Evolutionary conservation across 148 eudicot genomes (phyloP).

Genomic region (Limonium bicolor): DNA sequence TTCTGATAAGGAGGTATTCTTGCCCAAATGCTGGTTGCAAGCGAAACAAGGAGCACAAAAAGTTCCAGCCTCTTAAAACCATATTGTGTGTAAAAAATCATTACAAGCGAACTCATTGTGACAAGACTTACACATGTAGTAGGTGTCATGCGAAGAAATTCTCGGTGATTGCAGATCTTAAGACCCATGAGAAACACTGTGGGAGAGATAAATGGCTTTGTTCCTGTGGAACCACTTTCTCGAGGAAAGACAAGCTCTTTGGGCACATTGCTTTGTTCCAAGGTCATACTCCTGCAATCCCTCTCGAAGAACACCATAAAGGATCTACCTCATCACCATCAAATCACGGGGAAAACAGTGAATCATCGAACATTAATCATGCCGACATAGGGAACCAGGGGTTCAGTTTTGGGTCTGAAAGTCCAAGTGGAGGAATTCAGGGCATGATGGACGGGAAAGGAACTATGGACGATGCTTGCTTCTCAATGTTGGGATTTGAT

Average conservation of each 20-base stretch:
- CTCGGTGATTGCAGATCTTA: conserved; percentile 91
- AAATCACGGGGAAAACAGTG: conserved; percentile 27
- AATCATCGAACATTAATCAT: conserved; percentile 13
- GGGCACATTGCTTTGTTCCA: conserved; percentile 94
- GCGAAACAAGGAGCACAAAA: conserved; percentile 84
- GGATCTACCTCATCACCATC: conserved; percentile 15
- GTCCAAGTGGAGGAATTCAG: conserved; percentile 12
- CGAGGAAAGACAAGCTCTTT: conserved; percentile 91
- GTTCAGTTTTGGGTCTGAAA: conserved; percentile 22
- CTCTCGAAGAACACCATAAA: conserved; percentile 55
- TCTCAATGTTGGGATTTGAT: conserved; percentile 55
- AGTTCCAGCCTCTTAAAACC: conserved; percentile 84
- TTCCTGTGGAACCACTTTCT: conserved; percentile 94
- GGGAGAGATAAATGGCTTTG: conserved; percentile 95
- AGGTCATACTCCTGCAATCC: conserved; percentile 92
- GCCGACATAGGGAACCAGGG: conserved; percentile 17
- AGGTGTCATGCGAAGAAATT: conserved; percentile 83
- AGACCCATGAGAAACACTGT: conserved; percentile 96
- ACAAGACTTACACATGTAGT: conserved; percentile 82
- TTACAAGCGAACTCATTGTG: conserved; percentile 92
- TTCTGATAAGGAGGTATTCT: conserved; percentile 72
- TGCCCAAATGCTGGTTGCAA: conserved; percentile 86
- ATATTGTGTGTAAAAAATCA: conserved; percentile 91
- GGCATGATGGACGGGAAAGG: conserved; percentile 28
- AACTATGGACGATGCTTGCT: conserved; percentile 37